Conservation (phyloP, 345 rosid species). For the Toxicodendron radicans region DNA sequence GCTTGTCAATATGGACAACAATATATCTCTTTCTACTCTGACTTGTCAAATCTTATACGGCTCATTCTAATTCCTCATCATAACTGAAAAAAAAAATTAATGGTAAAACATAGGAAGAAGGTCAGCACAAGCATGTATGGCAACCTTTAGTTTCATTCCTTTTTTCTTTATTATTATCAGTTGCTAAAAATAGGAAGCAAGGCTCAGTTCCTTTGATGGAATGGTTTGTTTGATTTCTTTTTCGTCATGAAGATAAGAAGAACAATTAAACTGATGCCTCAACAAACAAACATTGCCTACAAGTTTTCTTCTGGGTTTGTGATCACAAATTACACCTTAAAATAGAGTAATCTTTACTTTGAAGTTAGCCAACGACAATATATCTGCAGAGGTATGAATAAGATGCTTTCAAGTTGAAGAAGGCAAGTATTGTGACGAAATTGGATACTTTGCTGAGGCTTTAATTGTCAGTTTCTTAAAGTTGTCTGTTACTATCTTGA, state of each 20-base stretch:
- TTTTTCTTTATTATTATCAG: too few relatives aligned
- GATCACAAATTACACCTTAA: slow-evolving; percentile 2
- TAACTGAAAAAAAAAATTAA: not conserved
- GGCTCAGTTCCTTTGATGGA: not conserved
- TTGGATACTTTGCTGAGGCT: slow-evolving; percentile 30
- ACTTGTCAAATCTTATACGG: slow-evolving; percentile 9
- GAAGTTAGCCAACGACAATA: slow-evolving; percentile 18
- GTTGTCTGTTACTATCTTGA: not conserved
- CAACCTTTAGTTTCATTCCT: too few relatives aligned
- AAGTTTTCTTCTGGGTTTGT: slow-evolving; percentile 8
- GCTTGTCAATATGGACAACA: slow-evolving; percentile 11
- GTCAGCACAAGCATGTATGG: not conserved
- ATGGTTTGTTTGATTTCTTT: not conserved
- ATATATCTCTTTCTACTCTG: not conserved
- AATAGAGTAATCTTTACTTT: slow-evolving; percentile 26
- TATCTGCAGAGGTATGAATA: not conserved
- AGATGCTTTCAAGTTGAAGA: slow-evolving; percentile 26
- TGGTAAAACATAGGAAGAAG: not conserved
- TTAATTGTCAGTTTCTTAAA: slow-evolving; percentile 11
- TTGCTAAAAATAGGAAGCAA: not conserved
- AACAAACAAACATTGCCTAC: not conserved
- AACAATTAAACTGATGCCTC: too few relatives aligned
- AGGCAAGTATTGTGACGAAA: slow-evolving; percentile 20
- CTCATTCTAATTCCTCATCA: not conserved
- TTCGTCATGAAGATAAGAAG: not conserved